Base-by-base conservation (phyloP, 805 yeast species). In the Dipodascopsis uninucleata region DNA sequence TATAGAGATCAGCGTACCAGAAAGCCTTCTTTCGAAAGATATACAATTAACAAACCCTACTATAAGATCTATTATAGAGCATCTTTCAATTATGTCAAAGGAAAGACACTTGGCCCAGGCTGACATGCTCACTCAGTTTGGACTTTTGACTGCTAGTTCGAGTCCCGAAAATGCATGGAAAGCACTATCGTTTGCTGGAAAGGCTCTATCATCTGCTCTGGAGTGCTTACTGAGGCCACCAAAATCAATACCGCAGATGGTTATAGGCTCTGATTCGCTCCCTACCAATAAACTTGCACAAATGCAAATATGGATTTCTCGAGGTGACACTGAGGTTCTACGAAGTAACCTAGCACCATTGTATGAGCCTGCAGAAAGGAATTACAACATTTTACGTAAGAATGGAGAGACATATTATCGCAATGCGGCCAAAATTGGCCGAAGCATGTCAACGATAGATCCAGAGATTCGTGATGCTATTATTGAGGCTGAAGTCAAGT, bases 261-360 rank as follows among this genome's bases (percentile, higher is more conserved):
- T 49, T 14, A 36, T 44, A 1, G 48, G 52, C 20, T 43, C 48
- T 21, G 28, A 39, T 14, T 25, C 33, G 24, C 36, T 43, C 4
- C 24, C 28, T 9, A 29, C 39, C 5, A 28, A 44, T 14, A 36
- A 39, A 26, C 29, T 49, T 6, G 28, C 41, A 25, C 42, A 47
- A 23, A 36, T 45, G 16, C 39, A 45, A 31, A 39, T 54, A 9
- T 56, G 58, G 58, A 45, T 45, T 5, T 49, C 48, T 14, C 46
- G 55, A 2, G 64, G 60, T 9, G 64, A 60, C 37, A 42, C 55
- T 9, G 61, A 59, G 17, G 39, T 52, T 43, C 32, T 54, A 34
- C 55, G 61, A 29, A 20, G 56, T 3, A 36, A 41, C 14, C 50
- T 59, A 26, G 43, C 29, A 7, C 36, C n/a, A n/a, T 31, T 34